phyloP scores from a whole-genome alignment of 768 basidiomycete species.

The Pleurotus salmoneostramineus region DNA sequence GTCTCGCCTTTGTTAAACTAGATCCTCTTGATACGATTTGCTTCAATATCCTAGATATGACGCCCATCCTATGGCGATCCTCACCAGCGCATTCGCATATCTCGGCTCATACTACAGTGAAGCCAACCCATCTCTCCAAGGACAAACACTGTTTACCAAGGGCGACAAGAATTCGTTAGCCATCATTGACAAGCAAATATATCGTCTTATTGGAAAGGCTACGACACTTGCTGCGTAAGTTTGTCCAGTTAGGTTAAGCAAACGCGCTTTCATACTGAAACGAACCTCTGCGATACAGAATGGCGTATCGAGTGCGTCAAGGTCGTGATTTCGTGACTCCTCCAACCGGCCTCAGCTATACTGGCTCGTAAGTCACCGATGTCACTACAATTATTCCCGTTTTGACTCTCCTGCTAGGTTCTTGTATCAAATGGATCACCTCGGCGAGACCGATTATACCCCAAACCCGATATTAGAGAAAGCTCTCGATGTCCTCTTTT shows the following conservation, averaged over 20 bases:
- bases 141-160: slow-evolving; percentile 74
- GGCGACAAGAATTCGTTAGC: slow-evolving; percentile 64
- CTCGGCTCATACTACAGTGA: slow-evolving; percentile 85
- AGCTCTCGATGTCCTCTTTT: slow-evolving; percentile 84
- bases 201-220: slow-evolving; percentile 82
- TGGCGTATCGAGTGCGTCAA: slow-evolving; percentile 92
- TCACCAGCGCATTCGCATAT: slow-evolving; percentile 85
- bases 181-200: slow-evolving; percentile 91
- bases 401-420: slow-evolving; percentile 42
- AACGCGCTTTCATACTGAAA: background rate
- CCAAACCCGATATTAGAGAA: slow-evolving; percentile 86
- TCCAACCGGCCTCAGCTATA: slow-evolving; percentile 77
- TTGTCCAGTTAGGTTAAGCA: background rate
- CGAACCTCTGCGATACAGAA: slow-evolving; percentile 35
- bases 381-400: background rate
- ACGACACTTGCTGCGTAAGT: slow-evolving; percentile 83
- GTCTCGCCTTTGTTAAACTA: background rate
- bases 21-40: background rate
- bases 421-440: slow-evolving; percentile 87
- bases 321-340: slow-evolving; percentile 86
- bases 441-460: slow-evolving; percentile 65
- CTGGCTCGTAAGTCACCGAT: slow-evolving; percentile 60
- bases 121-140: slow-evolving; percentile 85
- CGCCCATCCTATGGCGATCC: slow-evolving; percentile 89
- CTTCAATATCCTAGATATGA: slow-evolving; percentile 57